Percentiles rank a stretch among this genome's conserved stretches.
Evolutionary conservation across 768 basidiomycete genomes (phyloP).

Genomic region (Leccinum fibrillosum): DNA sequence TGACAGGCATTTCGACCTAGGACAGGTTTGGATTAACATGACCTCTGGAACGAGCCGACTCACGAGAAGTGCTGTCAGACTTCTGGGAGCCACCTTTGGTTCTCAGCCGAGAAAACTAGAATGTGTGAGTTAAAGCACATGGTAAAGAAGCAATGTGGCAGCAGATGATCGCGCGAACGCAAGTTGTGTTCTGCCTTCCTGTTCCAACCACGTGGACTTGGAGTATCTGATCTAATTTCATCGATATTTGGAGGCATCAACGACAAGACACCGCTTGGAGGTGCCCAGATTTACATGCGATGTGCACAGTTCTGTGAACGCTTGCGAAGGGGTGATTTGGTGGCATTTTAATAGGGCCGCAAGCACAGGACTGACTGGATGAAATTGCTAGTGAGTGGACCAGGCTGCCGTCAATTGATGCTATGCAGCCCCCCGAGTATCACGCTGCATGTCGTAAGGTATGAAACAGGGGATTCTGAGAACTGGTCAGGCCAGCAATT

Average conservation of each 20-base stretch:
- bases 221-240: neutral
- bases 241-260: neutral
- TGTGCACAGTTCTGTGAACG: neutral
- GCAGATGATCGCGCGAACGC: neutral
- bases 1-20: neutral
- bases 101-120: neutral
- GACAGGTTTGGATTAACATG: neutral
- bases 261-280: neutral
- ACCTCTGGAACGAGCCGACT: neutral
- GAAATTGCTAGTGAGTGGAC: neutral
- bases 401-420: neutral
- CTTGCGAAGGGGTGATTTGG: neutral
- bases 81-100: neutral
- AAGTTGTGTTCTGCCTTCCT: neutral
- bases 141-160: neutral
- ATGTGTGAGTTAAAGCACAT: neutral
- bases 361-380: neutral
- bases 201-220: neutral
- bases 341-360: neutral
- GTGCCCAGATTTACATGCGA: neutral
- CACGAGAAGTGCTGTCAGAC: neutral
- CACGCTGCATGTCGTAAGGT: constrained; percentile 6
- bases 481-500: neutral
- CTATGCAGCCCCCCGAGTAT: neutral
- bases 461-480: neutral